Percentiles rank a stretch among this genome's conserved stretches.
phyloP scores from a whole-genome alignment of 345 rosid genomes.

The Aurinia saxatilis region DNA sequence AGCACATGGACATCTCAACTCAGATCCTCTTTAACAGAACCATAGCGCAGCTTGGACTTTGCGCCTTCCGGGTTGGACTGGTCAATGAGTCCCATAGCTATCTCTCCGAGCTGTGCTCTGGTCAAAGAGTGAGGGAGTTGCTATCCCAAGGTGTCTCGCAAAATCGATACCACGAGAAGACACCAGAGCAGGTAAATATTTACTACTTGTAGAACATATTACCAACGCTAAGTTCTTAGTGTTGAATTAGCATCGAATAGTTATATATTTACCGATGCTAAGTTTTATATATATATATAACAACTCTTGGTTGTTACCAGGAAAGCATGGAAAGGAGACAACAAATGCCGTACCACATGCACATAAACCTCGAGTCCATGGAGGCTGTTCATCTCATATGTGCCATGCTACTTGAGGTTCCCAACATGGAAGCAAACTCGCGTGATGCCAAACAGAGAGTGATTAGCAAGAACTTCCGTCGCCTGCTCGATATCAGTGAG shows the following conservation, averaged over 20 bases:
- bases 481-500: conserved; percentile 70
- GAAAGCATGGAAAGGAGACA: conserved; percentile 91
- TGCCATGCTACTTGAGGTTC: conserved; percentile 95
- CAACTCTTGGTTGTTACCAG: conserved; percentile 28
- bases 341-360: conserved; percentile 98
- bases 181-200: conserved; percentile 52
- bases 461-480: conserved; percentile 80
- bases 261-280: conserved; percentile 1
- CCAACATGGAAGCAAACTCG: conserved; percentile 77
- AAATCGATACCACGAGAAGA: conserved; percentile 89
- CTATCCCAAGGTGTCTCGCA: conserved; percentile 97
- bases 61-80: conserved; percentile 81
- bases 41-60: conserved; percentile 95
- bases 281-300: background rate
- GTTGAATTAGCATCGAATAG: too few species aligned
- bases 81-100: conserved; percentile 75
- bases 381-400: conserved; percentile 87
- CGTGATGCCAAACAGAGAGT: conserved; percentile 59
- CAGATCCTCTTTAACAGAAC: conserved; percentile 94
- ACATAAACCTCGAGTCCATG: conserved; percentile 86
- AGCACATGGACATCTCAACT: conserved; percentile 82
- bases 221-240: background rate
- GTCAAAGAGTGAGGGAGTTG: conserved; percentile 88
- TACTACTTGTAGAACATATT: background rate
- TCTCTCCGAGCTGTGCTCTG: conserved; percentile 81